A percentile compares a stretch with the other conserved stretches of the same genome.
Conservation (phyloP, 2,329 filamentous ascomycete genomes). For the Fusarium setosum region DNA sequence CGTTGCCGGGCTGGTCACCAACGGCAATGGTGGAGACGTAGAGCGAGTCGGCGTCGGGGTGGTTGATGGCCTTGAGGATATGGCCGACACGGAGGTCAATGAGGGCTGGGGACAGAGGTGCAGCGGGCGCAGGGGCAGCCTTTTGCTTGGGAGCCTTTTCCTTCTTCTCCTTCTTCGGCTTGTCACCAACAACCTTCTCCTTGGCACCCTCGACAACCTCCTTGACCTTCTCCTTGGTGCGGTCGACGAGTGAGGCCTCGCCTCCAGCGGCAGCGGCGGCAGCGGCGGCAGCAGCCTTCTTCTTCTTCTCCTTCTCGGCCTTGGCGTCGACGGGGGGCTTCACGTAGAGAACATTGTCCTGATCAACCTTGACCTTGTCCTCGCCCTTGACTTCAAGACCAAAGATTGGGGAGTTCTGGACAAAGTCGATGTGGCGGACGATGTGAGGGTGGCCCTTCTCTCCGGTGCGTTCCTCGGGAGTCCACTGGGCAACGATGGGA, state of each 20-base stretch:
- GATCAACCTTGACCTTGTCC: conserved; percentile 83
- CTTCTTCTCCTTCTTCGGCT: conserved; percentile 88
- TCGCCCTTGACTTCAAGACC: conserved; percentile 75
- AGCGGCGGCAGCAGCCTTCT: conserved; percentile 81
- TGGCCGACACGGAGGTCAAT: conserved; percentile 98
- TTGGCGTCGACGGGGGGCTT: conserved; percentile 91
- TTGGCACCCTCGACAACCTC: conserved; percentile 65
- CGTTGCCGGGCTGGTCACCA: conserved; percentile 82
- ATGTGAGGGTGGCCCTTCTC: conserved; percentile 91
- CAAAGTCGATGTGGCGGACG: conserved; percentile 91
- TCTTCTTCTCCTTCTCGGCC: conserved; percentile 99
- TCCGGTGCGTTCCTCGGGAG: conserved; percentile 86
- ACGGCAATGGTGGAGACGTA: conserved; percentile 96
- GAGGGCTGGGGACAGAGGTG: conserved; percentile 82
- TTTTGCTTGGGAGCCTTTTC: conserved; percentile 84
- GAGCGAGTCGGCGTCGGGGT: conserved; percentile 96
- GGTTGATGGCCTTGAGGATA: conserved; percentile 94
- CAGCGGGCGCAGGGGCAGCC: conserved; percentile 74
- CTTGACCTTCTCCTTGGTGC: conserved; percentile 70
- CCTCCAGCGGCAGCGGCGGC: conserved; percentile 67
- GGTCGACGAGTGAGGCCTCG: conserved; percentile 64
- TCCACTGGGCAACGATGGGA: conserved; percentile 82
- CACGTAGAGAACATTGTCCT: conserved; percentile 84
- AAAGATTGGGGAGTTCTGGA: conserved; percentile 87
- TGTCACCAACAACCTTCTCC: conserved; percentile 50